phyloP scores from a whole-genome alignment of 345 rosid species.

The Isatis tinctoria region DNA sequence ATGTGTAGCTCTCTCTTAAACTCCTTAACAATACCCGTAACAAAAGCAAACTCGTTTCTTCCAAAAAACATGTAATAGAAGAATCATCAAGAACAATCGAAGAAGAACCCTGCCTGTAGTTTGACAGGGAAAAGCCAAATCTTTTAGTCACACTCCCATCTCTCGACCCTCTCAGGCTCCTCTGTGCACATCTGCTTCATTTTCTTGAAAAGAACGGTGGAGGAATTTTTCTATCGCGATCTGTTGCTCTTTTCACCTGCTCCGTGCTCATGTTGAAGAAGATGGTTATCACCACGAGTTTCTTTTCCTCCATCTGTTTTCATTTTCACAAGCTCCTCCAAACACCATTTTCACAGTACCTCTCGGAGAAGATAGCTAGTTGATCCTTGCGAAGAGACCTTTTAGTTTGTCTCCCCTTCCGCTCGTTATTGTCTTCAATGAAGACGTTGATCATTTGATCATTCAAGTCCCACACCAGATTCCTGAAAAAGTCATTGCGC shows the following conservation, averaged over 20 bases:
- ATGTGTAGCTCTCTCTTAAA: background rate
- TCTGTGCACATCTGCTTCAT: background rate
- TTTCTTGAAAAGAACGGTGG: background rate
- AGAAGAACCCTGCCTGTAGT: background rate
- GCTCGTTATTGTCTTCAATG: background rate
- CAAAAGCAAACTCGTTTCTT: too few species aligned
- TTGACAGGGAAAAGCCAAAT: too few species aligned
- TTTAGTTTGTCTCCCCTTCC: background rate
- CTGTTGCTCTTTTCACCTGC: background rate
- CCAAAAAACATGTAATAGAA: too few species aligned
- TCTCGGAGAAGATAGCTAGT: background rate
- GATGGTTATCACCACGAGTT: background rate
- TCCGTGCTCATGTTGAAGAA: too few species aligned
- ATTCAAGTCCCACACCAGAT: background rate
- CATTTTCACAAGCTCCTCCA: background rate
- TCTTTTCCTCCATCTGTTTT: background rate
- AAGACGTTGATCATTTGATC: background rate
- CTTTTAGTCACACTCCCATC: background rate
- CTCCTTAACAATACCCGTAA: background rate
- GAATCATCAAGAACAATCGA: background rate
- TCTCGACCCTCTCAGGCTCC: background rate
- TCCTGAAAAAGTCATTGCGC: background rate
- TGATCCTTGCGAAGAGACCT: background rate
- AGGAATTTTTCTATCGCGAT: background rate
- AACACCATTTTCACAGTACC: constrained; percentile 1